Evolutionary conservation across 768 basidiomycete species (phyloP), one percentile per base, ranked within the genome.

Genomic region (Tephrocybe sp.): DNA sequence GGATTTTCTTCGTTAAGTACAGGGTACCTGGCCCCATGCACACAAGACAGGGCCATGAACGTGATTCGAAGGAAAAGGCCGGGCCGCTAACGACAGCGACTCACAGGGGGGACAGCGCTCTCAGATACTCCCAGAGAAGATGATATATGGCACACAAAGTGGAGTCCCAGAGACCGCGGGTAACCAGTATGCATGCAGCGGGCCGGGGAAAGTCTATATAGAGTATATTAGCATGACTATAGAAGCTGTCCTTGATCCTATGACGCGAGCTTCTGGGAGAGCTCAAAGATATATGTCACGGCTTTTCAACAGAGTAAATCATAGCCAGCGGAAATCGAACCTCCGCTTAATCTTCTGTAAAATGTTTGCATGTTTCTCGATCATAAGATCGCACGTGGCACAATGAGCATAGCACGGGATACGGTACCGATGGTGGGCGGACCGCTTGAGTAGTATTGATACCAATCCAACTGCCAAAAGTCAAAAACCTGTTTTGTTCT

Each of bases 271-370:
- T 40, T 38, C 37, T 49, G 13, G 28, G 30, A 47, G 35, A 18
- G 26, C 39, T 26, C 30, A 30, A 25, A 22, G 38, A 38, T 16
- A 41, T 30, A 47, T n/a, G 38, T 27, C n/a, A 40, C 24, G 13
- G 18, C 6, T 37, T 13, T 19, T 44, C 34, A 39, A 31, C 18
- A 40, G 19, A 40, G 11, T 21, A 21, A 40, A 31, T 21, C 2
- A 35, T 47, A 26, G 21, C 30, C 35, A 48, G 47, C 22, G 30
- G 44, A 18, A 26, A 32, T 25, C 35, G 43, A 47, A 44, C 7
- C 30, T 45, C 46, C 51, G 51, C 51, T 47, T 22, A 47, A 58
- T 53, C 57, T 49, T 55, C 54, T 58, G 57, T 15, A 26, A 47
- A 48, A 49, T 48, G 44, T 30, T 24, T 25, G 30, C 30, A 31